A percentile compares a stretch with the other conserved stretches of the same genome.
phyloP scores from a whole-genome alignment of 192 early-diverging fungal species.

The Coemansia sp. region DNA sequence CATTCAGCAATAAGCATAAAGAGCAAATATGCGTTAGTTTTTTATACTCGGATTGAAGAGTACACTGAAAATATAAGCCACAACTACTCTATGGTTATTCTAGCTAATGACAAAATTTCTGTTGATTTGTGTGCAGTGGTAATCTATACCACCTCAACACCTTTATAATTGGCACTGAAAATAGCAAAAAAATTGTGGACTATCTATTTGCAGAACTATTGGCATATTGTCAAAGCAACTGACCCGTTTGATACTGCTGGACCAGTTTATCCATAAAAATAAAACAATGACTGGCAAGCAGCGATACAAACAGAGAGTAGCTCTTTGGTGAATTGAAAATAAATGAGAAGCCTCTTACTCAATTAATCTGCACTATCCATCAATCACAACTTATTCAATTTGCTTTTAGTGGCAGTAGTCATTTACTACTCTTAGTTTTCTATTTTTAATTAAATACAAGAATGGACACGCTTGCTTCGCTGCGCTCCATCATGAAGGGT shows the following conservation, averaged over 20 bases:
- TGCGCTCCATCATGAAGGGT: too few species aligned
- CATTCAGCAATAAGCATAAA: slow-evolving; percentile 39
- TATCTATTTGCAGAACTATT: slow-evolving; percentile 10
- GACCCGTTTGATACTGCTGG: slow-evolving; percentile 11
- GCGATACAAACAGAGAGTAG: slow-evolving; percentile 29
- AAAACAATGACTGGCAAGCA: background rate
- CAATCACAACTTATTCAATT: too few species aligned
- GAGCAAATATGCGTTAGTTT: slow-evolving; percentile 23
- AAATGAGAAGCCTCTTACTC: slow-evolving; percentile 4
- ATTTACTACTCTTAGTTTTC: too few species aligned
- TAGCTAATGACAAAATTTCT: slow-evolving; percentile 1
- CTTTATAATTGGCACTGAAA: background rate
- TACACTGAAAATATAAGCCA: slow-evolving; percentile 31
- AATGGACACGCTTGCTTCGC: too few species aligned
- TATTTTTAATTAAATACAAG: too few species aligned
- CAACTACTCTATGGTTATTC: slow-evolving; percentile 32
- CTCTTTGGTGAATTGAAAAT: slow-evolving; percentile 23
- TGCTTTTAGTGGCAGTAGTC: too few species aligned
- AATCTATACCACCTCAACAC: slow-evolving; percentile 22
- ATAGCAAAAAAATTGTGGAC: background rate
- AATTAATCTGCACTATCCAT: too few species aligned
- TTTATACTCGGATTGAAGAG: slow-evolving; percentile 23
- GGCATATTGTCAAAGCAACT: slow-evolving; percentile 15
- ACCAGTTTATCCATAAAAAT: slow-evolving; percentile 4
- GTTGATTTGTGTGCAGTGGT: slow-evolving; percentile 22